These are phyloP conservation scores for Penicillium tannophilum DNA, from an alignment of 495 filamentous ascomycete genomes.

Conservation along the genomic window DNA sequence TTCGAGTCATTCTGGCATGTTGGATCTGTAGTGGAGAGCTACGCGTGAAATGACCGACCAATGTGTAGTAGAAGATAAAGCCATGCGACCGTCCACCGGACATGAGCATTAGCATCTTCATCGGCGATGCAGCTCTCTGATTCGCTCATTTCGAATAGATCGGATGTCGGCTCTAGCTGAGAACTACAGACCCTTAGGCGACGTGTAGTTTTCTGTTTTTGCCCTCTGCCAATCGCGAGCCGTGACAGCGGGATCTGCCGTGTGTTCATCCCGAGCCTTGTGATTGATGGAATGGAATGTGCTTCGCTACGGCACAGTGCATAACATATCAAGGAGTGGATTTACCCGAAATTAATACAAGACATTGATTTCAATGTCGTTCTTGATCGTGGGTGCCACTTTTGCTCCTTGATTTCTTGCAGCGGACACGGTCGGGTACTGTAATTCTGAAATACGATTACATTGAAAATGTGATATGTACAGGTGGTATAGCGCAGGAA, in stretches of 20 bases:
- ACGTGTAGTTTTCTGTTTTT: neutral
- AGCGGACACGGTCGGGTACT: neutral
- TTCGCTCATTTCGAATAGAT: constrained; percentile 15
- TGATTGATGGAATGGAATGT: neutral
- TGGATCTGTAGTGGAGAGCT: neutral
- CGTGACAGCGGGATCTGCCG: constrained; percentile 2
- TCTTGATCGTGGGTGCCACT: neutral
- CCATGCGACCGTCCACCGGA: constrained; percentile 1
- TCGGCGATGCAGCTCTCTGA: constrained; percentile 18
- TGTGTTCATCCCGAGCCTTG: neutral
- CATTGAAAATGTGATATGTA: constrained; percentile 29
- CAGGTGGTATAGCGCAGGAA: constrained; percentile 14
- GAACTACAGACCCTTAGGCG: neutral
- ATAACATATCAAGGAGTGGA: neutral
- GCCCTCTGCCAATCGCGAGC: neutral
- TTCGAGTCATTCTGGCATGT: constrained; percentile 1
- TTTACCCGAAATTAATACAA: neutral
- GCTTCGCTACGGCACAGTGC: neutral
- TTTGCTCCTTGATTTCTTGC: constrained; percentile 1
- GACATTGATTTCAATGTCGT: neutral
- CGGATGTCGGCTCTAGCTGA: constrained; percentile 12
- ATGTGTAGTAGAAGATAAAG: neutral
- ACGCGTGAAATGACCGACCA: constrained; percentile 4
- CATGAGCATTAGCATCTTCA: neutral
- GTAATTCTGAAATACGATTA: neutral